Evolutionary conservation across 768 basidiomycete genomes (phyloP), one percentile per base, ranked within the genome.

Genomic region (Tubosaeta sp.): DNA sequence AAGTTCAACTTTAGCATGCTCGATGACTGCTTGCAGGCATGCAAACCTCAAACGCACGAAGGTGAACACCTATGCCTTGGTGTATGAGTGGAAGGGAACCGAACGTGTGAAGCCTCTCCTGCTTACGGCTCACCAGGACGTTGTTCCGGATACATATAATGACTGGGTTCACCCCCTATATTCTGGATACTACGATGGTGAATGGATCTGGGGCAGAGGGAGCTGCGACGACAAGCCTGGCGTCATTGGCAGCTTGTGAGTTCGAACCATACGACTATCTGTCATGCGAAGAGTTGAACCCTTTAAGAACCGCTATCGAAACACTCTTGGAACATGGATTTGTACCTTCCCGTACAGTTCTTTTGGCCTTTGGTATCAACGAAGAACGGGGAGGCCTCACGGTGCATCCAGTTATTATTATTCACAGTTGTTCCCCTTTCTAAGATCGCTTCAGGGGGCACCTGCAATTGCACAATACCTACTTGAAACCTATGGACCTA

Each of bases 61-160:
- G 53, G 74, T 86, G 52, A 83, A 83, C 58, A 83, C 77, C 0
- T 83, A 79, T 44, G 83, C 78, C 0, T 71, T 85, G n/a, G 67
- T 86, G 2, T 83, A 80, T 59, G 74, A 76, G 19, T 85, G 82
- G 82, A 67, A 76, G 44, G 84, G 84, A n/a, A 72, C 72, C 16
- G 72, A 81, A 46, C 48, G 68, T 9, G 64, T 79, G 42, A 84
- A 85, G 60, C 86, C 83, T 0, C 55, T 84, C 2, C 68, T 85
- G 10, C 65, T 81, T 25, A 65, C 74, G 12, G 78, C 75, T 16
- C 81, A 82, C 57, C 50, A 53, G 53, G 81, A 81, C 35, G 78
- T 80, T 16, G 79, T 81, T 2, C 80, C 72, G 3, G 67, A 69
- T 5, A 80, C 77, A 0, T 60, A 72, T 8, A 69, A 68, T 33